Evolutionary conservation across 805 yeast genomes (phyloP), one percentile per base, ranked within the genome.

Genomic region (Lipomyces starkeyi): DNA sequence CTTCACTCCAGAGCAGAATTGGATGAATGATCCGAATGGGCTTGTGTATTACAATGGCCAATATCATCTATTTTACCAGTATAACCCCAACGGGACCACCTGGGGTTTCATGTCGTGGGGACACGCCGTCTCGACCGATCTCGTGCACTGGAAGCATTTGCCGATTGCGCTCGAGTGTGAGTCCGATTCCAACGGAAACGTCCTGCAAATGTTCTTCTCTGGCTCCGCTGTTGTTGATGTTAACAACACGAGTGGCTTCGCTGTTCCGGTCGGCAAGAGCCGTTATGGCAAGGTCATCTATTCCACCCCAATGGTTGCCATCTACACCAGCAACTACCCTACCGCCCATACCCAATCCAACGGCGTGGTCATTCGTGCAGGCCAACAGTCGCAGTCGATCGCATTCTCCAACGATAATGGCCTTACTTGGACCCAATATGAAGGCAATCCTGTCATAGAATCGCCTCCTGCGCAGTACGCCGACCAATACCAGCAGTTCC

Each of bases 201-300:
- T 53, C 27, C n/a, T 53, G 56, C 14, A 53, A 9, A 53, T 53
- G 56, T 53, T 53, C 7, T 53, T 53, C 34, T 53, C 56, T 14
- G 56, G 56, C 9, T 53, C 56, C 56, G 56, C 79, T 55, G 83
- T 81, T 5, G 73, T 78, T 49, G 83, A 81, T 64, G 61, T 60
- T 62, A 74, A 80, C 67, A 80, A 80, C 69, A 80, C 83, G 8
- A 76, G 80, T 6, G 82, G 81, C 3, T 74, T 79, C 13, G 63
- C 56, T 7, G 34, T 53, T 14, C 56, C 56, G n/a, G 49, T 43
- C 20, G 40, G 40, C 13, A 37, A 37, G 40, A 17, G 13, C 17
- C 40, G 17, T 3, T 2, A 2, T 3, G 40, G 40, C 40, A 2
- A 37, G 1, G 17, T 37, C 40, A 37, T 37, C 40, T 13, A 53